Conservation (phyloP, 805 yeast genomes). For the Yamadazyma philogaea region DNA sequence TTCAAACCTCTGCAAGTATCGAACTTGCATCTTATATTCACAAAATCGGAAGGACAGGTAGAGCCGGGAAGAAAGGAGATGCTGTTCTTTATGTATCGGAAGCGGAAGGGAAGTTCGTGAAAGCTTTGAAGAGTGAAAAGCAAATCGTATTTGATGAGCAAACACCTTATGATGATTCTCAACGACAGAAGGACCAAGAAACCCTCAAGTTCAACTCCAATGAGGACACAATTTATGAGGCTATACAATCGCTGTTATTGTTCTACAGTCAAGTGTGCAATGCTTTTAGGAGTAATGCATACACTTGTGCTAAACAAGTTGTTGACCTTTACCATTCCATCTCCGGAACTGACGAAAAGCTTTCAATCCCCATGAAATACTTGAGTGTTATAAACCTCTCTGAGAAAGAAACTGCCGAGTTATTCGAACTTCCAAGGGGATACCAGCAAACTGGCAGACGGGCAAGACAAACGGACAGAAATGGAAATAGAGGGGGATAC, state of each 20-base stretch:
- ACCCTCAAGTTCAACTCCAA: slow-evolving; percentile 16
- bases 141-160: slow-evolving; percentile 53
- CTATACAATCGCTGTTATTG: slow-evolving; percentile 13
- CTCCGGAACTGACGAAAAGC: slow-evolving; percentile 7
- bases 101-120: slow-evolving; percentile 55
- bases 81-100: slow-evolving; percentile 59
- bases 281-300: slow-evolving; percentile 17
- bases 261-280: slow-evolving; percentile 26
- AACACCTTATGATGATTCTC: slow-evolving; percentile 33
- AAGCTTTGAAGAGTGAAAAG: slow-evolving; percentile 44
- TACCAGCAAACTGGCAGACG: slow-evolving; percentile 5
- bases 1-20: slow-evolving; percentile 76
- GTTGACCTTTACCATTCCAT: slow-evolving; percentile 5
- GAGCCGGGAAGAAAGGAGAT: slow-evolving; percentile 80
- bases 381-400: slow-evolving; percentile 8
- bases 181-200: slow-evolving; percentile 26
- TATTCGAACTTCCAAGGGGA: slow-evolving; percentile 12
- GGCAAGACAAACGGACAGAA: not conserved
- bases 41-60: slow-evolving; percentile 93
- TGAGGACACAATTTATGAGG: slow-evolving; percentile 7
- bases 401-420: slow-evolving; percentile 10
- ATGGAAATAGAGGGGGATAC: slow-evolving; percentile 1
- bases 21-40: slow-evolving; percentile 82
- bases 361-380: not conserved
- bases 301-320: slow-evolving; percentile 3